A percentile compares a stretch with the other conserved stretches of the same genome.
Evolutionary conservation across 495 filamentous ascomycete species (phyloP).

Genomic region (Penicillium mononematosum): DNA sequence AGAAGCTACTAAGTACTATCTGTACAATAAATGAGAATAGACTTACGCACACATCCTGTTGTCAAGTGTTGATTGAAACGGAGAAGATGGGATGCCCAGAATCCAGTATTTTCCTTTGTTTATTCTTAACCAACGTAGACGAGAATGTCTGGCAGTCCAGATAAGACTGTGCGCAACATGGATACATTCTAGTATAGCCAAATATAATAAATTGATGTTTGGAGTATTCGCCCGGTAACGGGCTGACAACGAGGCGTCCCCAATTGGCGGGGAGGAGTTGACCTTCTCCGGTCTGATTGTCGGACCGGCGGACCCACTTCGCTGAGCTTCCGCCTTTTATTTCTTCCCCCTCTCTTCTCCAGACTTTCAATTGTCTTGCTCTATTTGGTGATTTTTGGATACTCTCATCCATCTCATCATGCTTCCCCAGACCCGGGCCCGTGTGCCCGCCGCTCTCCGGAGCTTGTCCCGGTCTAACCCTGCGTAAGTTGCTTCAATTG

Average conservation of each 20-base stretch:
- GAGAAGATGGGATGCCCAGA: not conserved
- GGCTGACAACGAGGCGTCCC: not conserved
- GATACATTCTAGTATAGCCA: not conserved
- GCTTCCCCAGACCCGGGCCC: conserved; percentile 44
- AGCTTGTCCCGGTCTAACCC: conserved; percentile 30
- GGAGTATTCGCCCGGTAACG: not conserved
- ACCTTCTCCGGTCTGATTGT: not conserved
- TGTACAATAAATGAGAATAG: not conserved
- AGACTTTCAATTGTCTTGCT: conserved; percentile 12
- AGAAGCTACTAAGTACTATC: conserved; percentile 48
- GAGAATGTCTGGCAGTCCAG: too few species aligned
- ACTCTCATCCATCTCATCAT: conserved; percentile 28
- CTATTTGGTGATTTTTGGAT: conserved; percentile 16
- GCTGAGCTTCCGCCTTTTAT: conserved; percentile 26
- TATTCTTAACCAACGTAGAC: too few species aligned
- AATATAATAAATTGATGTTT: not conserved
- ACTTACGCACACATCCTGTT: not conserved
- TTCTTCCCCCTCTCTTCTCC: conserved; percentile 20
- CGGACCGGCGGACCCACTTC: conserved; percentile 13
- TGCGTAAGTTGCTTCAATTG: conserved; percentile 20
- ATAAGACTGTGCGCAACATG: too few species aligned
- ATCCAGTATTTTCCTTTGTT: not conserved
- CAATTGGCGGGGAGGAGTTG: not conserved
- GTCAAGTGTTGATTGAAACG: not conserved
- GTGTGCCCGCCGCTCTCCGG: conserved; percentile 44